Base-by-base conservation (phyloP, 163 green algal species). In the Chloroidium sp. region DNA sequence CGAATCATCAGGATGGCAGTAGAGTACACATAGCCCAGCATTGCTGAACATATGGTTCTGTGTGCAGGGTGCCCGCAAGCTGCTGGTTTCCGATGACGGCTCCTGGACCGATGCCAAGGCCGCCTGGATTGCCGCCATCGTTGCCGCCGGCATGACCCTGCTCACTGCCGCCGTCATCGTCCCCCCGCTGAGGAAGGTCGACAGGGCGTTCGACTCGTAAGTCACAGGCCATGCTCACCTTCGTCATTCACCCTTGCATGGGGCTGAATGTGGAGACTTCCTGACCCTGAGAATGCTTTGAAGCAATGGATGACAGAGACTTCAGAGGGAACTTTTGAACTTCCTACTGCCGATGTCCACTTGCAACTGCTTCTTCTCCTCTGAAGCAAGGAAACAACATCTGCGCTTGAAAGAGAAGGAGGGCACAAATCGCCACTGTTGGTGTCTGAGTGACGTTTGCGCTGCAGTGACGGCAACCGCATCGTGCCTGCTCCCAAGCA, bases 71-170 rank as follows among this genome's bases (percentile, higher is more conserved):
- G 84, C 84, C 2, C 84, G 82, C 75, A 88, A 87, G 82, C 79
- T 61, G 2, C 74, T 89, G 58, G 8, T 10, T 10, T 75, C 75
- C 14, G 57, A 6, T 1, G 59, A 78, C 61, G 60, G 36, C 13
- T 75, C 81, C 64, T 86, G 83, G 88, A 80, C 78, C 1, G 79
- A 86, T 36, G 76, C 3, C 68, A 89, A 89, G 81, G 81, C 85
- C 6, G 83, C 82, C 6, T 86, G 82, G 83, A 74, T 91, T 0
- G 80, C 86, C 13, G 87, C 85, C 14, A 10, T 82, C 78, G 80
- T 83, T 68, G 87, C 81, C 2, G 88, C 10, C 59, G 86, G 82
- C 68, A 14, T 75, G 1, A 79, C 83, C 57, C 14, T 87, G 0
- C 61, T 86, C 1, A 77, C 82, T 0, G 78, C 81, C 1, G 68